Percentiles rank a stretch among this genome's conserved stretches.
phyloP scores from a whole-genome alignment of 306 rosid species.

The Citrullus mucosospermus region DNA sequence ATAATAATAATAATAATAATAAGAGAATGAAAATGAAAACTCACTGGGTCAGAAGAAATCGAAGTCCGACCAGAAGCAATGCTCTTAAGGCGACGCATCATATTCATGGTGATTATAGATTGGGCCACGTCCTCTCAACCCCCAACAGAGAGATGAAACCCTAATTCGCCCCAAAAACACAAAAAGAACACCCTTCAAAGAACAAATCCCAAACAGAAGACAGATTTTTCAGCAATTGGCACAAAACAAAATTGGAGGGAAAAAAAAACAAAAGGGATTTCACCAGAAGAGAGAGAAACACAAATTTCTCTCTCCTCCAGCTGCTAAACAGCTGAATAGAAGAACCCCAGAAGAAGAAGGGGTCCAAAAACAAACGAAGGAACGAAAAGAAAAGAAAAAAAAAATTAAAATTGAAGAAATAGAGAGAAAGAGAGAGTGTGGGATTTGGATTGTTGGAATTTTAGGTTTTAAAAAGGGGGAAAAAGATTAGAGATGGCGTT shows the following conservation, averaged over 20 bases:
- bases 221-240: neutral
- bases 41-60: constrained; percentile 84
- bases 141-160: constrained; percentile 25
- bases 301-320: constrained; percentile 28
- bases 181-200: neutral
- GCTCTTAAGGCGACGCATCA: constrained; percentile 98
- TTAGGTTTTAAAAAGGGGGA: neutral
- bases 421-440: neutral
- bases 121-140: neutral
- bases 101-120: constrained; percentile 32
- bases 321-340: neutral
- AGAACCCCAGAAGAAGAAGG: constrained; percentile 15
- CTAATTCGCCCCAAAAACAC: constrained; percentile 16
- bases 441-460: neutral
- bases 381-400: neutral
- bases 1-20: no score
- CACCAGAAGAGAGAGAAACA: constrained; percentile 42
- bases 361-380: neutral
- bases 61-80: constrained; percentile 94
- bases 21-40: neutral
- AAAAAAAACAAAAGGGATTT: neutral
- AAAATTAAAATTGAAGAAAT: neutral
- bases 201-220: neutral
- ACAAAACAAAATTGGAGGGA: neutral
- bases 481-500: neutral